Conservation (phyloP, 768 basidiomycete genomes). For the Cubamyces sp. region DNA sequence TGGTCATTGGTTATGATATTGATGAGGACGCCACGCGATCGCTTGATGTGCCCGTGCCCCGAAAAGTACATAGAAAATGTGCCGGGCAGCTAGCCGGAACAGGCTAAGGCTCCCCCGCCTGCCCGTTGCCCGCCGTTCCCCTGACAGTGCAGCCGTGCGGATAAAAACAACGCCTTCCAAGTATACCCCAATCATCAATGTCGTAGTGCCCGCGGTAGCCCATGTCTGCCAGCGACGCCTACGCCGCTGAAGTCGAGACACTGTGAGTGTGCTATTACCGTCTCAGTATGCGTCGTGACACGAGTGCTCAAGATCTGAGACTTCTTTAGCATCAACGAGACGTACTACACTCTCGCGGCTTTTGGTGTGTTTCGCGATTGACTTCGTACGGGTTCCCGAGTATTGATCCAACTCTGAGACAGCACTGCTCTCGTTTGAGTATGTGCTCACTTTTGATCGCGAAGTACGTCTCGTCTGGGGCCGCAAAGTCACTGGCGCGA, state of each 20-base stretch:
- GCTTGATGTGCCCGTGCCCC: no score
- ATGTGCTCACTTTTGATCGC: constrained; percentile 18
- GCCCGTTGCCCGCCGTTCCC: no score
- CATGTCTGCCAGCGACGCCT: not conserved
- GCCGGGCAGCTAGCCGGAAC: no score
- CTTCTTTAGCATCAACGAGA: not conserved
- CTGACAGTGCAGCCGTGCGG: no score
- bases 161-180: no score
- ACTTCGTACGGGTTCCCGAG: no score
- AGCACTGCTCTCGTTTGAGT: constrained; percentile 22
- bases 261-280: not conserved
- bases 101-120: no score
- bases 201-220: no score
- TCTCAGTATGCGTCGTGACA: not conserved
- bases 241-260: not conserved
- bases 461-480: constrained; percentile 23
- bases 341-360: constrained; percentile 8
- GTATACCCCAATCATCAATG: no score
- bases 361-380: not conserved
- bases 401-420: not conserved
- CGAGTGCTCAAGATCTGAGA: not conserved
- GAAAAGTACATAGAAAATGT: no score
- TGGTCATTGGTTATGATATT: no score
- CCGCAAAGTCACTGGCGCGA: constrained; percentile 20
- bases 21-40: no score